A percentile compares a stretch with the other conserved stretches of the same genome.
phyloP scores from a whole-genome alignment of 2,329 filamentous ascomycete species.

The Sphaerulina musiva region DNA sequence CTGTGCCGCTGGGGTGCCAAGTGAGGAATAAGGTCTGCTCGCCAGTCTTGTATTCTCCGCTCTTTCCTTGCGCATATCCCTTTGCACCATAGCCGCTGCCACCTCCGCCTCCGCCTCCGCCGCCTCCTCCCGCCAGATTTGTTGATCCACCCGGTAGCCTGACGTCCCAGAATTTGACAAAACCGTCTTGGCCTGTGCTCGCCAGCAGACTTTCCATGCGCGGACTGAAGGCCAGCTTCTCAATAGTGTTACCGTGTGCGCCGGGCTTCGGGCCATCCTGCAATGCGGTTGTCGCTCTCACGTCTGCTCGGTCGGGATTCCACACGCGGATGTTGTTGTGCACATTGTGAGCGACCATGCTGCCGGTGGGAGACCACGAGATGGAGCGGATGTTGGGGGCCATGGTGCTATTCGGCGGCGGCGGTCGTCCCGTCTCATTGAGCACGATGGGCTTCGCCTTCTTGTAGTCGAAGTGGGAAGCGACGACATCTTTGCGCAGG shows the following conservation, averaged over 20 bases:
- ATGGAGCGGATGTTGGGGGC: conserved; percentile 40
- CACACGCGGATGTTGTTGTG: conserved; percentile 67
- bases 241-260: conserved; percentile 48
- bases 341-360: conserved; percentile 74
- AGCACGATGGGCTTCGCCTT: conserved; percentile 66
- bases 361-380: conserved; percentile 82
- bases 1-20: conserved; percentile 66
- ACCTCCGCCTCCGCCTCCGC: conserved; percentile 38
- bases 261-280: conserved; percentile 38
- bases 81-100: conserved; percentile 42
- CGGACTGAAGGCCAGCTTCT: conserved; percentile 73
- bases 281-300: conserved; percentile 69
- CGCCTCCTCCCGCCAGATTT: conserved; percentile 24
- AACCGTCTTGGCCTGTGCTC: conserved; percentile 66
- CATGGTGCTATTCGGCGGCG: conserved; percentile 25
- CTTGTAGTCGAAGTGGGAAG: conserved; percentile 52
- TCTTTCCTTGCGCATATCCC: conserved; percentile 37
- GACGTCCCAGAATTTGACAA: conserved; percentile 75
- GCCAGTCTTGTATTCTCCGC: conserved; percentile 50
- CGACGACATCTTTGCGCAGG: conserved; percentile 64
- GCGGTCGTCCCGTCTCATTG: conserved; percentile 33
- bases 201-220: conserved; percentile 70
- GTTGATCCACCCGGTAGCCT: conserved; percentile 47
- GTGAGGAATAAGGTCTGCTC: conserved; percentile 44
- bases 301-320: conserved; percentile 70